Percentiles rank a stretch among this genome's conserved stretches.
phyloP scores from a whole-genome alignment of 75 land plant species.

The Chamaecyparis obtusa region DNA sequence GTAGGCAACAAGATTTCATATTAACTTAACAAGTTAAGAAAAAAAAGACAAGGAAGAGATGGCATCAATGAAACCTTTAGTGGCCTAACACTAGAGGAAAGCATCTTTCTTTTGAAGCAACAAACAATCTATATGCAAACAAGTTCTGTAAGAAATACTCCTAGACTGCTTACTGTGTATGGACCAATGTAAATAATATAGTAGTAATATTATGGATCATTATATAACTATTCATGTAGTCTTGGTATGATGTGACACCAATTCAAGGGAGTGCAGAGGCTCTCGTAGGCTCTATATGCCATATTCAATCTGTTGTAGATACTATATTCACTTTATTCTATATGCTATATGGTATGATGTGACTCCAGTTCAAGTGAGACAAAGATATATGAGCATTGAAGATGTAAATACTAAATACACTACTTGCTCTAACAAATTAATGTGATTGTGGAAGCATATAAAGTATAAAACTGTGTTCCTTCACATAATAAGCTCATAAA shows the following conservation, averaged over 20 bases:
- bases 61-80: neutral
- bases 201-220: neutral
- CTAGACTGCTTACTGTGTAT: neutral
- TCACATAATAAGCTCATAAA: neutral
- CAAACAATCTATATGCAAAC: neutral
- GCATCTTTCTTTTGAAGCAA: neutral
- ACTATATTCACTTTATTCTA: neutral
- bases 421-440: neutral
- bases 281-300: neutral
- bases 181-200: neutral
- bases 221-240: neutral
- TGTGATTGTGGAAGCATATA: neutral
- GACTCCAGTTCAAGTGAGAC: neutral
- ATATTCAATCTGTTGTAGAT: neutral
- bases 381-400: neutral
- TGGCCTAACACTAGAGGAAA: neutral
- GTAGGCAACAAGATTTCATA: neutral
- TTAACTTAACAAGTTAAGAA: neutral
- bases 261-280: neutral
- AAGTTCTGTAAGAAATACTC: neutral
- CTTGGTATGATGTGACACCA: neutral
- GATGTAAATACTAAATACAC: neutral
- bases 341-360: too few species aligned
- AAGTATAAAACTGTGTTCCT: neutral
- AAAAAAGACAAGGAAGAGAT: neutral